A percentile compares a stretch with the other conserved stretches of the same genome.
Evolutionary conservation across 352 stramenopile genomes (phyloP).

Genomic region (Phytophthora nicotianae): DNA sequence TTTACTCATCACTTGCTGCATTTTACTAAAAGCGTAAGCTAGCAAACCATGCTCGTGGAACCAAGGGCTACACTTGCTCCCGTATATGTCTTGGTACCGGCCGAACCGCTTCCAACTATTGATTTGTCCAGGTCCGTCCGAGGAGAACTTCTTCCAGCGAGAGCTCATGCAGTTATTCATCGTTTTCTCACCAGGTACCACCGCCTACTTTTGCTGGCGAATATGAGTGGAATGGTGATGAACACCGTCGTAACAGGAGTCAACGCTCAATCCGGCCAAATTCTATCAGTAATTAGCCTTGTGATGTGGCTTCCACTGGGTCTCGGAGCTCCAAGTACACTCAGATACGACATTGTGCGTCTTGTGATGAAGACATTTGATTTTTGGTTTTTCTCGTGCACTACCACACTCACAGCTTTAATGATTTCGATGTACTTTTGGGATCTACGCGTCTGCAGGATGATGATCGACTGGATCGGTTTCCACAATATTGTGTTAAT

Average conservation of each 20-base stretch:
- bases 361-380: constrained; percentile 44
- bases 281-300: constrained; percentile 25
- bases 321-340: constrained; percentile 21
- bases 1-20: neutral
- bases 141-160: constrained; percentile 32
- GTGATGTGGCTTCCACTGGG: constrained; percentile 25
- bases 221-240: constrained; percentile 25
- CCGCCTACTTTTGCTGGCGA: constrained; percentile 24
- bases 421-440: constrained; percentile 34
- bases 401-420: constrained; percentile 31
- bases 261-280: constrained; percentile 12
- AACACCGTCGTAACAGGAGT: constrained; percentile 31
- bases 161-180: constrained; percentile 19
- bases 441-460: constrained; percentile 31
- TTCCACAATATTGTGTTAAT: constrained; percentile 45
- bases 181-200: constrained; percentile 35
- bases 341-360: constrained; percentile 43
- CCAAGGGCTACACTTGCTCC: neutral
- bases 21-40: neutral
- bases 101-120: constrained; percentile 25
- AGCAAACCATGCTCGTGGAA: neutral
- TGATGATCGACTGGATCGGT: constrained; percentile 36
- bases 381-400: constrained; percentile 48
- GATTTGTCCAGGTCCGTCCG: constrained; percentile 42
- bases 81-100: constrained; percentile 34